These are phyloP conservation scores for Alternaria brassicae DNA, from an alignment of 2,329 filamentous ascomycete genomes.

Conservation along the genomic window DNA sequence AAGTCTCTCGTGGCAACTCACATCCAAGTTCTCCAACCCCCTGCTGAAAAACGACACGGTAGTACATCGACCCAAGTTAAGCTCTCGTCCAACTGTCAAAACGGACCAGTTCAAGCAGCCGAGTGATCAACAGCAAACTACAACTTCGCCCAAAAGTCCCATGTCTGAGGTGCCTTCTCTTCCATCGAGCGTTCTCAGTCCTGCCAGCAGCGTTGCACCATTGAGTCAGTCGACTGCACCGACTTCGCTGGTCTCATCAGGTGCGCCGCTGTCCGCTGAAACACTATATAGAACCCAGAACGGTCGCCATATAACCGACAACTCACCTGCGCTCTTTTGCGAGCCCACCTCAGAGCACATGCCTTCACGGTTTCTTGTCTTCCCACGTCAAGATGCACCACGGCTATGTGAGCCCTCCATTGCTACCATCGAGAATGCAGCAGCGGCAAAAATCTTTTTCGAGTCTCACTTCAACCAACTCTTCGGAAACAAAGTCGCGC, in stretches of 20 bases:
- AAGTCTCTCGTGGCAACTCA: conserved; percentile 37
- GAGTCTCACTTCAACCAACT: conserved; percentile 84
- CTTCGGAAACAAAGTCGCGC: conserved; percentile 60
- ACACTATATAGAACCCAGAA: conserved; percentile 33
- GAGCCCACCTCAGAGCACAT: conserved; percentile 24
- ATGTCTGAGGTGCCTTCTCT: conserved; percentile 30
- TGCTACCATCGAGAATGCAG: conserved; percentile 75
- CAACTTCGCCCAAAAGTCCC: conserved; percentile 9
- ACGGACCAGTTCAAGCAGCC: conserved; percentile 16
- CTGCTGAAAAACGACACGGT: conserved; percentile 43
- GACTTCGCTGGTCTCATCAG: conserved; percentile 45
- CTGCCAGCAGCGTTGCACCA: conserved; percentile 33
- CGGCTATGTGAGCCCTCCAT: conserved; percentile 50
- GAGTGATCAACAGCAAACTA: conserved; percentile 5
- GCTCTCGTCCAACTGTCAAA: conserved; percentile 37
- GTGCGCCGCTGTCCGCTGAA: conserved; percentile 39
- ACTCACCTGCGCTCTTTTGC: conserved; percentile 25
- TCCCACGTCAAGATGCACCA: conserved; percentile 45
- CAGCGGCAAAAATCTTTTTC: conserved; percentile 83
- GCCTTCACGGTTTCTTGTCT: conserved; percentile 36
- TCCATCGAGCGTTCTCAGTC: conserved; percentile 37
- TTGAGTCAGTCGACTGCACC: conserved; percentile 46
- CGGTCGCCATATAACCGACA: conserved; percentile 19
- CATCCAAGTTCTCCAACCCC: conserved; percentile 33
- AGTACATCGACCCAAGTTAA: conserved; percentile 41